These are phyloP conservation scores for Rhamnella rubrinervis DNA, from an alignment of 331 rosid genomes.

Conservation along the genomic window DNA sequence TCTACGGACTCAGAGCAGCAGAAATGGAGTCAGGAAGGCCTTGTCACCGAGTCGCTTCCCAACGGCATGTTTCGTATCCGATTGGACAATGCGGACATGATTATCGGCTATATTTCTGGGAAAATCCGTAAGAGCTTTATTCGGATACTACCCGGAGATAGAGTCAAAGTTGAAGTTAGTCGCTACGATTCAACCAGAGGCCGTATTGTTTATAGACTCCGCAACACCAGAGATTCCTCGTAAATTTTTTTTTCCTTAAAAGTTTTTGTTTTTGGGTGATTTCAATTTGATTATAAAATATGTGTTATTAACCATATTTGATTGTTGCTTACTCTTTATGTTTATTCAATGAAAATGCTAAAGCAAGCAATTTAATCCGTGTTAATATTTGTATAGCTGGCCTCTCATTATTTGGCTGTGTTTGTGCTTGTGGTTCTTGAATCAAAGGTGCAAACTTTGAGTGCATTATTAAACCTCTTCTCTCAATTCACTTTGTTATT, in stretches of 20 bases:
- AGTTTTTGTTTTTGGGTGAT: conserved; percentile 2
- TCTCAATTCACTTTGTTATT: no score
- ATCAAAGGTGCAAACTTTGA: no score
- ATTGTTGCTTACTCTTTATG: not conserved
- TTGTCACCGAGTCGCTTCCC: conserved; percentile 82
- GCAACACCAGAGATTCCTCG: conserved; percentile 36
- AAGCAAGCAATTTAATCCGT: not conserved
- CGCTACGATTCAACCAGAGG: conserved; percentile 86
- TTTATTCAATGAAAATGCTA: not conserved
- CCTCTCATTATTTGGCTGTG: not conserved
- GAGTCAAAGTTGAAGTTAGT: conserved; percentile 87
- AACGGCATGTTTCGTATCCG: conserved; percentile 90
- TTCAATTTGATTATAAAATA: not conserved
- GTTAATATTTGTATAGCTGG: not conserved
- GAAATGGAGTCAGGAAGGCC: conserved; percentile 74
- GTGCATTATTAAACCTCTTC: no score
- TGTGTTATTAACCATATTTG: not conserved
- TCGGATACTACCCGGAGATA: conserved; percentile 84
- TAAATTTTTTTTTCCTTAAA: not conserved
- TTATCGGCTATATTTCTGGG: conserved; percentile 86
- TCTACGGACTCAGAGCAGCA: conserved; percentile 59
- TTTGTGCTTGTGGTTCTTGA: no score
- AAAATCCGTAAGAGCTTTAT: conserved; percentile 82
- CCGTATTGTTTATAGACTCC: conserved; percentile 69
- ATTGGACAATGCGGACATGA: conserved; percentile 73